Percentiles rank a stretch among this genome's conserved stretches.
phyloP scores from a whole-genome alignment of 2,329 filamentous ascomycete species.

The Epichloe glyceriae region DNA sequence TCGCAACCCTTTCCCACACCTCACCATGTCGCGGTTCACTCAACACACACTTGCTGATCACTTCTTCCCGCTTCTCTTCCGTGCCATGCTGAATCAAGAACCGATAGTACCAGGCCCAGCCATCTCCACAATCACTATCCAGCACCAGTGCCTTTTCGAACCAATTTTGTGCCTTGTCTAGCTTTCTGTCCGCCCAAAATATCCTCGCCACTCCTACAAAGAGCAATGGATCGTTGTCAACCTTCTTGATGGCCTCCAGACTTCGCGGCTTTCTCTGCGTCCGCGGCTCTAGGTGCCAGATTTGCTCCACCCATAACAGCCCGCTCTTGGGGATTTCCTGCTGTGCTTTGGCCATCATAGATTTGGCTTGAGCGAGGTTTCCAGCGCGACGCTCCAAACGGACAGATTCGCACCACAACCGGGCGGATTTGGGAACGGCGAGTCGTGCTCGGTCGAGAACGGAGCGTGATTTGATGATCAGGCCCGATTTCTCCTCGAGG shows the following conservation, averaged over 20 bases:
- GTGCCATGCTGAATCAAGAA: slow-evolving; percentile 89
- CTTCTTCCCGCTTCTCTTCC: slow-evolving; percentile 79
- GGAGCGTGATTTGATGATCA: slow-evolving; percentile 81
- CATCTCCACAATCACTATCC: slow-evolving; percentile 78
- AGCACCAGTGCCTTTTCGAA: slow-evolving; percentile 90
- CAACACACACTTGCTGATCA: slow-evolving; percentile 64
- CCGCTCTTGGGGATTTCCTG: slow-evolving; percentile 85
- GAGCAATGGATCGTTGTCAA: slow-evolving; percentile 79
- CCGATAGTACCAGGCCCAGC: slow-evolving; percentile 97
- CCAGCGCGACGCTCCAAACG: slow-evolving; percentile 80
- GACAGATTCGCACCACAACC: slow-evolving; percentile 88
- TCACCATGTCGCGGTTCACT: slow-evolving; percentile 90
- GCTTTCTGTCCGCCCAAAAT: slow-evolving; percentile 84
- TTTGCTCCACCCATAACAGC: slow-evolving; percentile 83
- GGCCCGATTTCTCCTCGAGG: slow-evolving; percentile 73
- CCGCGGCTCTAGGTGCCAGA: slow-evolving; percentile 84
- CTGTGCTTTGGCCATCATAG: slow-evolving; percentile 83
- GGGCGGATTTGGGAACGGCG: slow-evolving; percentile 69
- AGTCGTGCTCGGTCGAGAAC: slow-evolving; percentile 85
- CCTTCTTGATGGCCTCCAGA: slow-evolving; percentile 91
- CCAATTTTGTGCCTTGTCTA: slow-evolving; percentile 93
- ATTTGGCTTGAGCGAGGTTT: slow-evolving; percentile 72
- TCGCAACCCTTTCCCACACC: slow-evolving; percentile 74
- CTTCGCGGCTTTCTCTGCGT: slow-evolving; percentile 86
- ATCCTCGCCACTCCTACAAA: slow-evolving; percentile 89